Evolutionary conservation across 805 yeast species (phyloP).

Genomic region (Nakazawaea siamensis): DNA sequence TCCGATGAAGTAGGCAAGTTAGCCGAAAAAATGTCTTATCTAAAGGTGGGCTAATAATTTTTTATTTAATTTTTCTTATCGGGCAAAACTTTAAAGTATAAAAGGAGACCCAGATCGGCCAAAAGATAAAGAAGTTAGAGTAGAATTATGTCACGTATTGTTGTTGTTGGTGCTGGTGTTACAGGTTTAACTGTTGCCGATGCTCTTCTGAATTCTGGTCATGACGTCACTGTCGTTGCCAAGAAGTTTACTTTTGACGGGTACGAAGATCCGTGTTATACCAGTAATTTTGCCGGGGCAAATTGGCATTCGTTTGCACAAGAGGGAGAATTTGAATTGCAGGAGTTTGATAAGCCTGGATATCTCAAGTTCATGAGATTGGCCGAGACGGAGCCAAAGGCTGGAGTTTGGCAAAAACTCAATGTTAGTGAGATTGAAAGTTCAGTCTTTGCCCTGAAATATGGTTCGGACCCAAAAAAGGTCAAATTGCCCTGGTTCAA

Average conservation of each 20-base stretch:
- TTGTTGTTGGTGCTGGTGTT: slow-evolving; percentile 52
- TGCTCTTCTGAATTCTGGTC: slow-evolving; percentile 30
- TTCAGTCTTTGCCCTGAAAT: slow-evolving; percentile 17
- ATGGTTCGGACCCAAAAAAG: slow-evolving; percentile 15
- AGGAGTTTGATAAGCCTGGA: slow-evolving; percentile 37
- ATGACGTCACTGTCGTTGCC: slow-evolving; percentile 39
- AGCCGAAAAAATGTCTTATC: too few species aligned
- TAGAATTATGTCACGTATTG: slow-evolving; percentile 16
- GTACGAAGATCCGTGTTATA: slow-evolving; percentile 21
- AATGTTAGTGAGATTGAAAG: slow-evolving; percentile 14
- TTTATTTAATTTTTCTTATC: too few species aligned
- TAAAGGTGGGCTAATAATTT: too few species aligned
- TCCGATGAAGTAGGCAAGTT: too few species aligned
- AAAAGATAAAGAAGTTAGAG: not conserved
- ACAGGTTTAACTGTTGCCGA: slow-evolving; percentile 49
- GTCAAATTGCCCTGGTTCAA: slow-evolving; percentile 29
- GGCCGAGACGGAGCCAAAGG: slow-evolving; percentile 27
- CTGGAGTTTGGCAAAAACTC: slow-evolving; percentile 27
- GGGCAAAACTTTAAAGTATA: too few species aligned
- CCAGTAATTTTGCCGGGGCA: slow-evolving; percentile 69
- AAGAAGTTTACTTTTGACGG: slow-evolving; percentile 28
- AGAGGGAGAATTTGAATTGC: slow-evolving; percentile 23
- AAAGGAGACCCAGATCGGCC: not conserved
- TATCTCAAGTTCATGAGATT: slow-evolving; percentile 37
- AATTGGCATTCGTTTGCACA: slow-evolving; percentile 59